phyloP scores from a whole-genome alignment of 495 filamentous ascomycete genomes.

The Xylaria intraflava region DNA sequence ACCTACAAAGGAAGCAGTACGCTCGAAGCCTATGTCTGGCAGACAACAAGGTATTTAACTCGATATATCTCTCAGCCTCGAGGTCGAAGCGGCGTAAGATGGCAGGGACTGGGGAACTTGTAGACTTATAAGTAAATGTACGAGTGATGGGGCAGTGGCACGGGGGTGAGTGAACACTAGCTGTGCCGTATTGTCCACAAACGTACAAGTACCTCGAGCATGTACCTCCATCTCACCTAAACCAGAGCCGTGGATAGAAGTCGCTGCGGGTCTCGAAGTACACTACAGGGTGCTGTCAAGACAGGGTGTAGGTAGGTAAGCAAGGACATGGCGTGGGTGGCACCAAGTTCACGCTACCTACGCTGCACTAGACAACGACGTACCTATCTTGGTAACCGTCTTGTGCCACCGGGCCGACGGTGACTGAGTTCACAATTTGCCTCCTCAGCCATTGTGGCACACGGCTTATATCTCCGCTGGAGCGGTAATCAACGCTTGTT shows the following conservation, averaged over 20 bases:
- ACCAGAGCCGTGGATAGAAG: constrained; percentile 1
- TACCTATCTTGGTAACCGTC: constrained; percentile 8
- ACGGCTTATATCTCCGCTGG: background rate
- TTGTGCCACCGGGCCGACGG: background rate
- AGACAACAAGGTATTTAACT: constrained; percentile 23
- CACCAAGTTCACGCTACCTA: constrained; percentile 6
- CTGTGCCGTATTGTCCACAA: constrained; percentile 6
- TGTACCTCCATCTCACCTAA: constrained; percentile 8
- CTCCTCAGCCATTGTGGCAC: background rate
- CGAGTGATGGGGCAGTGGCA: constrained; percentile 15
- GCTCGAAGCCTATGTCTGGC: constrained; percentile 19
- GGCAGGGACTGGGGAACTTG: constrained; percentile 26
- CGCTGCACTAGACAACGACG: background rate
- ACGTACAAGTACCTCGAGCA: constrained; percentile 1
- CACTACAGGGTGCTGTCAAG: background rate
- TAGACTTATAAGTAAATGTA: constrained; percentile 24
- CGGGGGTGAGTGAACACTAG: constrained; percentile 1
- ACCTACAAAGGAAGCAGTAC: constrained; percentile 12
- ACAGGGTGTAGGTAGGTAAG: constrained; percentile 5
- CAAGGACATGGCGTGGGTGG: constrained; percentile 6
- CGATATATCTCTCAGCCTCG: constrained; percentile 27
- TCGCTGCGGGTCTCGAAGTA: constrained; percentile 2
- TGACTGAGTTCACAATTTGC: background rate
- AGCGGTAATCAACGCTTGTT: background rate
- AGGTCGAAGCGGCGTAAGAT: constrained; percentile 19